Evolutionary conservation across 169 alveolate genomes (phyloP).

Genomic region (Cryptosporidium bovis): DNA sequence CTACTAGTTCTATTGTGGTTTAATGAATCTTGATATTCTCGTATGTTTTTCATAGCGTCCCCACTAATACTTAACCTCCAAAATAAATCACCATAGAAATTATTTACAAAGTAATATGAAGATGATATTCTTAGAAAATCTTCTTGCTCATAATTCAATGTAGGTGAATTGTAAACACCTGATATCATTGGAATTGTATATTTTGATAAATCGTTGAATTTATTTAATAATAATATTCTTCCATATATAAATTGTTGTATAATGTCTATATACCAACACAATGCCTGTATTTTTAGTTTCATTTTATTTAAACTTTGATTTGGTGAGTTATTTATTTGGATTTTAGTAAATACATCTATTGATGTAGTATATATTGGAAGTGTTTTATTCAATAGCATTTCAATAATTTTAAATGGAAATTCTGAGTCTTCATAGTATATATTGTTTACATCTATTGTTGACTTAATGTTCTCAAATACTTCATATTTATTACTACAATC

Average conservation of each 20-base stretch:
- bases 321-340: constrained; percentile 13
- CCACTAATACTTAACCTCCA: not conserved
- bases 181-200: constrained; percentile 78
- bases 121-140: constrained; percentile 76
- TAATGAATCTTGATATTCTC: not conserved
- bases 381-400: constrained; percentile 13
- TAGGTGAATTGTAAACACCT: constrained; percentile 78
- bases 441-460: constrained; percentile 31
- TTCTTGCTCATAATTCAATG: constrained; percentile 72
- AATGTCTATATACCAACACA: constrained; percentile 68
- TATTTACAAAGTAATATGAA: constrained; percentile 24
- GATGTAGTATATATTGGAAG: constrained; percentile 65
- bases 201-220: constrained; percentile 68
- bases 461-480: not conserved
- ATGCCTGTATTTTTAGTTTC: constrained; percentile 11
- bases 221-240: constrained; percentile 63
- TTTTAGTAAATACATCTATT: constrained; percentile 28
- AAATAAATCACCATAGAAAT: constrained; percentile 55
- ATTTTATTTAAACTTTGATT: not conserved
- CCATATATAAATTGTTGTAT: constrained; percentile 54
- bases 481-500: not conserved
- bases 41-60: constrained; percentile 1
- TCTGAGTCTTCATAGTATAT: constrained; percentile 18
- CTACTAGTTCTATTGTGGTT: not conserved
- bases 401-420: constrained; percentile 39